Evolutionary conservation across 1,139 yeast species (phyloP).

Genomic region (Yamadazyma triangularis): DNA sequence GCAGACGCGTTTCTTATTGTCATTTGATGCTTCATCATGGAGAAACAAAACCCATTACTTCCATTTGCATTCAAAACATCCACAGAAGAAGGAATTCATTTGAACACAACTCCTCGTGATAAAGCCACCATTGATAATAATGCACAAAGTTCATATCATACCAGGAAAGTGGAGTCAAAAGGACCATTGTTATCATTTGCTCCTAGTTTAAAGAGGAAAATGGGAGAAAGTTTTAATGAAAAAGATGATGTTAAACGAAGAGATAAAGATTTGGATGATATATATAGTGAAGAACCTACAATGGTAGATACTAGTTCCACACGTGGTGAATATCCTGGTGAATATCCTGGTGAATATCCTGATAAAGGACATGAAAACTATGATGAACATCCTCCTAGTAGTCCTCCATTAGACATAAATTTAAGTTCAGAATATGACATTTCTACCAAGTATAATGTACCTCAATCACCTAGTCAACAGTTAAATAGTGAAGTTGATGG

Average conservation of each 20-base stretch:
- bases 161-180: conserved; percentile 5
- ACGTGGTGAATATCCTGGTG: conserved; percentile 1
- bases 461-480: conserved; percentile 12
- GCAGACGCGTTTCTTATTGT: too few species aligned
- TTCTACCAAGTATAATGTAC: conserved; percentile 8
- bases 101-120: conserved; percentile 35
- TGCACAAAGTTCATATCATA: conserved; percentile 25
- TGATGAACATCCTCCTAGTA: conserved; percentile 12
- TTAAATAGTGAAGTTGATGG: conserved; percentile 5
- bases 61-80: conserved; percentile 39
- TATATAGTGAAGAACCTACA: conserved; percentile 13
- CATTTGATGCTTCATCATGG: conserved; percentile 28
- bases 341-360: conserved; percentile 2
- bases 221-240: conserved; percentile 46
- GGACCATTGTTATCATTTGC: conserved; percentile 21
- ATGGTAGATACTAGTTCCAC: conserved; percentile 12
- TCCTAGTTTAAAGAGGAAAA: conserved; percentile 39
- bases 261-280: conserved; percentile 17
- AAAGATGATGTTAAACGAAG: conserved; percentile 40
- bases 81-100: conserved; percentile 22
- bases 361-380: too few species aligned
- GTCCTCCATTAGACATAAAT: conserved; percentile 12
- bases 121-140: conserved; percentile 33
- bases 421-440: conserved; percentile 13
- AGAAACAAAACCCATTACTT: conserved; percentile 34